These are phyloP conservation scores for Xylaria palmicola DNA, from an alignment of 495 filamentous ascomycete species.

Conservation along the genomic window DNA sequence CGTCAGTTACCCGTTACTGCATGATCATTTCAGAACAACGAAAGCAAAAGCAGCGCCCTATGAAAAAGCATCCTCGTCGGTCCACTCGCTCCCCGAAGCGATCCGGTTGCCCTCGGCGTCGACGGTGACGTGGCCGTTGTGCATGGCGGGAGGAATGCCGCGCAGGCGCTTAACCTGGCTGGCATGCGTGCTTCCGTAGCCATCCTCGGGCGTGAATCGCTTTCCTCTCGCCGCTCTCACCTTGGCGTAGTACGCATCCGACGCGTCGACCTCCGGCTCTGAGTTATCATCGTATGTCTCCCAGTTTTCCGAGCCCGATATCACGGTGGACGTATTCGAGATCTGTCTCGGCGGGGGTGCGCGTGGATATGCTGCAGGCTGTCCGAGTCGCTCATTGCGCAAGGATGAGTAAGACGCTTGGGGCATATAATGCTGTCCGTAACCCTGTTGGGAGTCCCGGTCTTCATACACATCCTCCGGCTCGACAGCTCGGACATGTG, in stretches of 20 bases:
- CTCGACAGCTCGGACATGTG: conserved; percentile 69
- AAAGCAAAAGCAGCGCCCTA: conserved; percentile 8
- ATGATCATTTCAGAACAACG: conserved; percentile 25
- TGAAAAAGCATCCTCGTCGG: conserved; percentile 53
- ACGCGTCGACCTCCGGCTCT: conserved; percentile 70
- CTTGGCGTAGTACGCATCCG: conserved; percentile 75
- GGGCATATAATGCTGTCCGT: conserved; percentile 18
- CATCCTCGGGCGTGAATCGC: conserved; percentile 55
- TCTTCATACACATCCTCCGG: conserved; percentile 89
- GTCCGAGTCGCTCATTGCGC: conserved; percentile 37
- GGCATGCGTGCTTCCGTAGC: conserved; percentile 46
- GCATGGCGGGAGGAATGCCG: conserved; percentile 37
- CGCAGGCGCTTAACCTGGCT: conserved; percentile 34
- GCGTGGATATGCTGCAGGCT: conserved; percentile 33
- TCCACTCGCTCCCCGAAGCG: conserved; percentile 55
- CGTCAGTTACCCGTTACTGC: conserved; percentile 18
- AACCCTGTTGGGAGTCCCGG: conserved; percentile 27
- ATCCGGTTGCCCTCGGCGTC: conserved; percentile 52
- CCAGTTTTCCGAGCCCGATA: conserved; percentile 88
- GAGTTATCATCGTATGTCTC: conserved; percentile 84
- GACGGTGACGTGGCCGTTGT: conserved; percentile 34
- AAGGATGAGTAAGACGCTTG: conserved; percentile 38
- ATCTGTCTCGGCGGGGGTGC: conserved; percentile 57
- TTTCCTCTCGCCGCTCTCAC: conserved; percentile 58
- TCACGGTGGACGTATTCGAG: conserved; percentile 62